Conservation (phyloP, 2,329 filamentous ascomycete genomes). For the Trichoderma koningii region DNA sequence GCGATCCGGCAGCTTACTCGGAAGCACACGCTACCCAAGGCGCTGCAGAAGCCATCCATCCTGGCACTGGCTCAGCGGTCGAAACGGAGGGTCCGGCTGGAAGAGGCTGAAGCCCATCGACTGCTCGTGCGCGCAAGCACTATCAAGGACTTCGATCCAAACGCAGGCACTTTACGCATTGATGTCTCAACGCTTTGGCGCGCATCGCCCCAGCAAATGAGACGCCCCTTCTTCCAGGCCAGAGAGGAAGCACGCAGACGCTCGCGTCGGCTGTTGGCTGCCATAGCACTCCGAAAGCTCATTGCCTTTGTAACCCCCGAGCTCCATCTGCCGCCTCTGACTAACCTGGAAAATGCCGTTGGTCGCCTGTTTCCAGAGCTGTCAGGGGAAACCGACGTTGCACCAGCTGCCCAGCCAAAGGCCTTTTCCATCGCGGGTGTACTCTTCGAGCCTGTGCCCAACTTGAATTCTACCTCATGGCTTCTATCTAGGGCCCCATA, state of each 20-base stretch:
- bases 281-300: constrained; percentile 51
- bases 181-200: constrained; percentile 45
- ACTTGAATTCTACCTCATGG: constrained; percentile 41
- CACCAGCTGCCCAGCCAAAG: constrained; percentile 36
- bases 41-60: constrained; percentile 67
- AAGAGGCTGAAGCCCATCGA: constrained; percentile 56
- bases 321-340: constrained; percentile 44
- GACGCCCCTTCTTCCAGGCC: constrained; percentile 33
- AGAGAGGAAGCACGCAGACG: constrained; percentile 35
- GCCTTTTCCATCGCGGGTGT: constrained; percentile 47
- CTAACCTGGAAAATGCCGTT: constrained; percentile 50
- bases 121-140: constrained; percentile 54
- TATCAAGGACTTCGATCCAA: constrained; percentile 50
- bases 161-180: constrained; percentile 51
- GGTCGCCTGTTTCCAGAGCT: constrained; percentile 54
- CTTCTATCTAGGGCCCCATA: constrained; percentile 52
- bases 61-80: constrained; percentile 60
- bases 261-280: constrained; percentile 49
- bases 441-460: constrained; percentile 41
- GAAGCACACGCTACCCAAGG: constrained; percentile 63
- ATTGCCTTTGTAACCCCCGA: constrained; percentile 56
- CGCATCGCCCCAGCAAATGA: constrained; percentile 5
- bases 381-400: constrained; percentile 23
- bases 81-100: constrained; percentile 44
- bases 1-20: constrained; percentile 70